Evolutionary conservation across 306 rosid species (phyloP).

Genomic region (Gastrolobium bilobum): DNA sequence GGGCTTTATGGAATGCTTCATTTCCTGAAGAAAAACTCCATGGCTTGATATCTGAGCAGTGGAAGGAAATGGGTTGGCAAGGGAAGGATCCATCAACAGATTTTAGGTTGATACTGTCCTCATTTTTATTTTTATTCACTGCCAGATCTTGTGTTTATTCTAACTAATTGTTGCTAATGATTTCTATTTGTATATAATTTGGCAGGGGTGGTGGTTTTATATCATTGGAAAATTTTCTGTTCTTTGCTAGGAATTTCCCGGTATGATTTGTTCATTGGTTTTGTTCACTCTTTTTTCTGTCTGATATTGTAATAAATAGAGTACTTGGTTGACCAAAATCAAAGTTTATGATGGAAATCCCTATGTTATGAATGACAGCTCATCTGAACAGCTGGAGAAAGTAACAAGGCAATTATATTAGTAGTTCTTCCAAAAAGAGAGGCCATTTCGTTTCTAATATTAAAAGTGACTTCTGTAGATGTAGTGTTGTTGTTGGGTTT

Average conservation of each 20-base stretch:
- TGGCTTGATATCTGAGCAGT: slow-evolving; percentile 96
- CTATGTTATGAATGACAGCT: slow-evolving; percentile 9
- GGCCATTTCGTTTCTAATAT: neutral
- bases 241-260: slow-evolving; percentile 86
- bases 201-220: slow-evolving; percentile 99
- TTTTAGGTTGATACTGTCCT: slow-evolving; percentile 72
- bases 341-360: slow-evolving; percentile 32
- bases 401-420: neutral
- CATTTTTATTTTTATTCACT: slow-evolving; percentile 22
- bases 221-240: slow-evolving; percentile 96
- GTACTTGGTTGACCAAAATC: slow-evolving; percentile 31
- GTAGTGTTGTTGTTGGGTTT: slow-evolving; percentile 3
- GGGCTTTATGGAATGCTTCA: slow-evolving; percentile 90
- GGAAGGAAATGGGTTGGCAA: slow-evolving; percentile 99
- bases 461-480: slow-evolving; percentile 1
- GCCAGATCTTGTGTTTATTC: slow-evolving; percentile 25
- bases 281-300: slow-evolving; percentile 11
- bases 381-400: slow-evolving; percentile 4
- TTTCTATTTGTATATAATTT: slow-evolving; percentile 50
- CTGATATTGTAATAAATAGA: slow-evolving; percentile 15
- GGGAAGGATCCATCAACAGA: slow-evolving; percentile 99
- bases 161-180: slow-evolving; percentile 39
- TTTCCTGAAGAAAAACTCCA: slow-evolving; percentile 93
- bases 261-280: slow-evolving; percentile 61
- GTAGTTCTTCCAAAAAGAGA: slow-evolving; percentile 11